phyloP scores from a whole-genome alignment of 2,329 filamentous ascomycete species.

The Colletotrichum euphorbiae region DNA sequence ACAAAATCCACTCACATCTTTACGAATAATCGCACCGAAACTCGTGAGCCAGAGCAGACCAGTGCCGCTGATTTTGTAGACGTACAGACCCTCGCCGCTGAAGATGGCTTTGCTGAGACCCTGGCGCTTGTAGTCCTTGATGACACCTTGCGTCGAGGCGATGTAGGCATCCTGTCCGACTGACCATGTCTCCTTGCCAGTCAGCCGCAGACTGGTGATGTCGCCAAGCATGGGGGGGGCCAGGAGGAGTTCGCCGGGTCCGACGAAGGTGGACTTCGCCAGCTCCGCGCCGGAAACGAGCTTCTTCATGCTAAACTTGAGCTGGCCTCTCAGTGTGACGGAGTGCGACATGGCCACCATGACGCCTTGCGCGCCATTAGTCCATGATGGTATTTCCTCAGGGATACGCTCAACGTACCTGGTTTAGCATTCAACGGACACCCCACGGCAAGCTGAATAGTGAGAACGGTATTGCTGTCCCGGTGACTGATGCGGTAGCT shows the following conservation, averaged over 20 bases:
- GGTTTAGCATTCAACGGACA: slow-evolving; percentile 86
- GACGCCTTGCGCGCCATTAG: slow-evolving; percentile 62
- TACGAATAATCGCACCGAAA: slow-evolving; percentile 94
- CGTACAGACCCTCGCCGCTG: slow-evolving; percentile 89
- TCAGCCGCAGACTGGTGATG: slow-evolving; percentile 81
- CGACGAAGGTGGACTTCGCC: slow-evolving; percentile 82
- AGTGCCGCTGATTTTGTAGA: slow-evolving; percentile 85
- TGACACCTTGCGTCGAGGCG: slow-evolving; percentile 85
- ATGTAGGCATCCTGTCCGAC: slow-evolving; percentile 90
- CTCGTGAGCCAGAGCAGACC: slow-evolving; percentile 92
- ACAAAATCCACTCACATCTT: slow-evolving; percentile 75
- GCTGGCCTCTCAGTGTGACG: slow-evolving; percentile 82
- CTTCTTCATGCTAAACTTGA: slow-evolving; percentile 94
- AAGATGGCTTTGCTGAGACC: slow-evolving; percentile 92
- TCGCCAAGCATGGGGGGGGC: slow-evolving; percentile 86
- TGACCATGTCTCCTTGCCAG: slow-evolving; percentile 80
- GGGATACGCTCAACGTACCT: slow-evolving; percentile 55
- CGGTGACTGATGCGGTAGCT: slow-evolving; percentile 94
- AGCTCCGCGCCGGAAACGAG: slow-evolving; percentile 86
- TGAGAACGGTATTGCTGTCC: slow-evolving; percentile 90
- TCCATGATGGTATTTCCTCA: neutral
- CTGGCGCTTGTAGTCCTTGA: slow-evolving; percentile 90
- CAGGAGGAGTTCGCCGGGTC: slow-evolving; percentile 89
- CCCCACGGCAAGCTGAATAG: slow-evolving; percentile 88
- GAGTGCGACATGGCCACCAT: slow-evolving; percentile 97